phyloP scores from a whole-genome alignment of 176 grass and related monocot species.

The Metroxylon sagu region DNA sequence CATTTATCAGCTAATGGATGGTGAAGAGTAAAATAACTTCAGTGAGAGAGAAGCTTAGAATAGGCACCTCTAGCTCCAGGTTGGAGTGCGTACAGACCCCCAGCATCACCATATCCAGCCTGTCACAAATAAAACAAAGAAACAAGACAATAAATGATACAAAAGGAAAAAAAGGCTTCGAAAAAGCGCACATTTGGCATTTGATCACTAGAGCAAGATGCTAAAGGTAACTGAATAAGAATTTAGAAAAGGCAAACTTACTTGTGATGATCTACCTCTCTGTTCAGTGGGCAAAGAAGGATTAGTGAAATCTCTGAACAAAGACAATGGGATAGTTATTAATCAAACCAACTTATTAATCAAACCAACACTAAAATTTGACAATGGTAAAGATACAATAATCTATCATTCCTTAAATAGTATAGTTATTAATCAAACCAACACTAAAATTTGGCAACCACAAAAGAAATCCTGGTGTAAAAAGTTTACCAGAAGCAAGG shows the following conservation, averaged over 20 bases:
- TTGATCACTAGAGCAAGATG: too few relatives aligned
- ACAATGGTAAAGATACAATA: too few relatives aligned
- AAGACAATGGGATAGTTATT: neutral
- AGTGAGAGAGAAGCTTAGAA: neutral
- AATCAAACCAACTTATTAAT: too few relatives aligned
- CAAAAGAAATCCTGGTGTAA: too few relatives aligned
- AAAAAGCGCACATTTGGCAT: neutral
- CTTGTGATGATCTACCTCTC: conserved; percentile 60
- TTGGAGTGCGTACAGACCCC: conserved; percentile 55
- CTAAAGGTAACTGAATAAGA: too few relatives aligned
- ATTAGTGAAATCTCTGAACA: conserved; percentile 92
- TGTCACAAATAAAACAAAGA: conserved; percentile 19
- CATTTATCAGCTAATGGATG: conserved; percentile 1
- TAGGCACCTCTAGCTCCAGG: conserved; percentile 40
- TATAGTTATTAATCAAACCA: too few relatives aligned
- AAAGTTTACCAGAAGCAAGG: too few relatives aligned
- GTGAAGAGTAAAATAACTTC: conserved; percentile 1
- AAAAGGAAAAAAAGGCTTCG: conserved; percentile 8
- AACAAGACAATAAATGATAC: neutral
- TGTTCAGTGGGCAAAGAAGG: conserved; percentile 87
- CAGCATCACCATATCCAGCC: conserved; percentile 68
- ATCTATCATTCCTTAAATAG: too few relatives aligned
- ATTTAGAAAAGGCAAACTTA: conserved; percentile 5
- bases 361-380: too few relatives aligned
- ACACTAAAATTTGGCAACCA: too few relatives aligned